Base-by-base conservation (phyloP, 768 basidiomycete species). In the Mycena chlorophos region DNA sequence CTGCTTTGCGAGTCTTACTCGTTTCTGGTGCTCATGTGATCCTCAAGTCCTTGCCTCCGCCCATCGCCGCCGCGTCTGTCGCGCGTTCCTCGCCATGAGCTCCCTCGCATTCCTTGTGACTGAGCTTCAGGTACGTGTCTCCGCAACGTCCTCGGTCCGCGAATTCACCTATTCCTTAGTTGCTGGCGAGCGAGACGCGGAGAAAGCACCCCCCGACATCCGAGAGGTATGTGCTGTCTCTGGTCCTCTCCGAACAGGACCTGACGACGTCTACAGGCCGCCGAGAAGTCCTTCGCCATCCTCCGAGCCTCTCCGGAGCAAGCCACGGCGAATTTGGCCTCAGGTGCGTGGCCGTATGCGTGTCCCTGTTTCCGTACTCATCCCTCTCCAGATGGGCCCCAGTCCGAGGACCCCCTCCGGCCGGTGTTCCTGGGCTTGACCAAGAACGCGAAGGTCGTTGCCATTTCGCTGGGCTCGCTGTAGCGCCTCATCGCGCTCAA, bases 381-480 rank as follows among this genome's bases (percentile, higher is more conserved):
- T 14, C 8, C 20, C 23, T 16, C 42, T 38, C 10, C 60, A 91
- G 87, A 90, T 79, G 85, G 86, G 3, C 83, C 87, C 8, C 88
- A 91, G 69, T 86, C 91, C 1, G 84, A 89, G 42, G 88, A 89
- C 57, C 78, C 97, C 23, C 79, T 96, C 19, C 78, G 84, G 46
- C 96, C 96, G 0, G 86, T 98, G 1, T 93, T 94, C 66, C 91
- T 96, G 86, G 94, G 94, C 46, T 94, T 88, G 26, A 97, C 93
- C 3, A 92, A 89, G 73, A 93, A 93, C 63, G 85, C 90, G 2
- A 98, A 98, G 79, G 89, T 98, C 51, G 87, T 98, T 42, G 89
- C 91, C 0, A 94, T 98, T 60, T 89, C 91, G 5, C 82, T 98
- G 0, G 89, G 93, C 39, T 94, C 93, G 0, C 79, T 98, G 19